A percentile compares a stretch with the other conserved stretches of the same genome.
phyloP scores from a whole-genome alignment of 1,284 basidiomycete genomes.

The Ustanciosporium gigantosporum region DNA sequence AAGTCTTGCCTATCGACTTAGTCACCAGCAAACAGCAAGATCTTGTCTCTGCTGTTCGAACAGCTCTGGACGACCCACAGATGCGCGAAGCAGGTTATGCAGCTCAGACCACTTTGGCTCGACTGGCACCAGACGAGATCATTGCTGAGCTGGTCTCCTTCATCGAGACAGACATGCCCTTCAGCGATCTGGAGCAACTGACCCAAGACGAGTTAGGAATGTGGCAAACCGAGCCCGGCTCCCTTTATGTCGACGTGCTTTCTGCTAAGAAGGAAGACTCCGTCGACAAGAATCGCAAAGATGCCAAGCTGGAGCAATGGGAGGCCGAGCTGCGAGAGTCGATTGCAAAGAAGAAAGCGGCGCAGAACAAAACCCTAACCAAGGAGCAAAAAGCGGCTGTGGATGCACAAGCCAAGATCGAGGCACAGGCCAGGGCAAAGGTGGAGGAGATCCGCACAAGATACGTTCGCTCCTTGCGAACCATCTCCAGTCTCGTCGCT shows the following conservation, averaged over 20 bases:
- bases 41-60: conserved; percentile 31
- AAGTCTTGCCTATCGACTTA: conserved; percentile 45
- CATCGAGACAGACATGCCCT: conserved; percentile 34
- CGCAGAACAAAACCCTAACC: conserved; percentile 48
- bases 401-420: conserved; percentile 52
- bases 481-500: conserved; percentile 34
- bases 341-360: conserved; percentile 58
- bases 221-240: conserved; percentile 49
- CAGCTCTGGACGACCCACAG: conserved; percentile 20
- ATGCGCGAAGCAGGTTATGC: conserved; percentile 46
- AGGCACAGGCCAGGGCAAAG: conserved; percentile 41
- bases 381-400: conserved; percentile 53
- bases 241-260: conserved; percentile 53
- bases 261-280: conserved; percentile 30
- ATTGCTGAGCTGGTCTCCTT: conserved; percentile 42
- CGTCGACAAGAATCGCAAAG: conserved; percentile 42
- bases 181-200: conserved; percentile 36
- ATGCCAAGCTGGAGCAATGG: conserved; percentile 56
- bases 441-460: conserved; percentile 38
- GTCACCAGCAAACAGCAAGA: conserved; percentile 39
- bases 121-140: conserved; percentile 47
- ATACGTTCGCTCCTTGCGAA: conserved; percentile 37
- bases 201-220: conserved; percentile 53
- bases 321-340: conserved; percentile 58
- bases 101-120: conserved; percentile 46